Evolutionary conservation across 2,329 filamentous ascomycete species (phyloP).

Genomic region (Diaporthe ampelina): DNA sequence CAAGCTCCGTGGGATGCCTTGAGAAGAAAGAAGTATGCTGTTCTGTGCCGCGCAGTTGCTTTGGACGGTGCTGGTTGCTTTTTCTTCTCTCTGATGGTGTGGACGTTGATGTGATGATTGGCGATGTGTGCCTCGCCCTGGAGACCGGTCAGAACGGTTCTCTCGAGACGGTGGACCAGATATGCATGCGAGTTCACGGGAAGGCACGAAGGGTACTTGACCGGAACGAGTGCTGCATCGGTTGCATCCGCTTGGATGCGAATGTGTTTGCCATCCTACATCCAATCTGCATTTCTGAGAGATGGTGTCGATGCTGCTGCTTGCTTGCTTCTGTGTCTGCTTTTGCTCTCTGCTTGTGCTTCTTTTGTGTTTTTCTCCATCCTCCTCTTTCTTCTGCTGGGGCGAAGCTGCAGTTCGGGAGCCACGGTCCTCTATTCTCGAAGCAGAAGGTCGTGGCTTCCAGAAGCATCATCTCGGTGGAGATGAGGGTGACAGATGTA

Average conservation of each 20-base stretch:
- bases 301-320: not conserved
- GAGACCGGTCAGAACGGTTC: constrained; percentile 16
- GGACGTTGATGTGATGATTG: constrained; percentile 20
- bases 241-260: not conserved
- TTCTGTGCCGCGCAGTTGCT: constrained; percentile 1
- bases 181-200: not conserved
- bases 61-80: constrained; percentile 7
- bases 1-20: constrained; percentile 3
- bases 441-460: constrained; percentile 13
- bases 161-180: constrained; percentile 16
- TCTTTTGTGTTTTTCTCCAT: not conserved
- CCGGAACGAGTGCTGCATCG: constrained; percentile 2
- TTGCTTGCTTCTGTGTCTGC: not conserved
- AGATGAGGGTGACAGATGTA: not conserved
- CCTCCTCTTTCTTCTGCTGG: not conserved
- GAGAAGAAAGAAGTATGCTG: constrained; percentile 2
- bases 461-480: not conserved
- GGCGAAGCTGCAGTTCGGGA: not conserved
- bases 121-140: constrained; percentile 6
- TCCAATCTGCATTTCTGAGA: not conserved
- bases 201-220: constrained; percentile 21
- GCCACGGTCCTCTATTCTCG: constrained; percentile 1
- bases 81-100: constrained; percentile 20
- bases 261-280: not conserved
- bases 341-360: not conserved